A percentile compares a stretch with the other conserved stretches of the same genome.
Evolutionary conservation across 352 stramenopile species (phyloP).

Genomic region (Phytophthora brassicae): DNA sequence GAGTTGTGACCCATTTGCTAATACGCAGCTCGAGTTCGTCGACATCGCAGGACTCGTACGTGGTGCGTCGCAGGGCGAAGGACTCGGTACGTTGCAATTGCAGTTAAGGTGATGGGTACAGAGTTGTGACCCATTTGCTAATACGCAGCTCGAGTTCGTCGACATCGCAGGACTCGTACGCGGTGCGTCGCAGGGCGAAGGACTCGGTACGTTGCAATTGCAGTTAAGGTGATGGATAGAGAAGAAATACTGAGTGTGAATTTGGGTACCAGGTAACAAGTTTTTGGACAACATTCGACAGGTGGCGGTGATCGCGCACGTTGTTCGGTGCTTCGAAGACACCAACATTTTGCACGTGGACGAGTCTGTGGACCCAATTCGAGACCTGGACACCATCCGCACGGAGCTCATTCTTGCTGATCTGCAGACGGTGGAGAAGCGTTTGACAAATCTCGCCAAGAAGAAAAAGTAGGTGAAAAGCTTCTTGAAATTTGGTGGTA

Average conservation of each 20-base stretch:
- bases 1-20: conserved; percentile 15
- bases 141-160: conserved; percentile 79
- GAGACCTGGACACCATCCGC: conserved; percentile 98
- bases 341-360: conserved; percentile 98
- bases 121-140: too few species aligned
- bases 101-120: background rate
- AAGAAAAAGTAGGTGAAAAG: conserved; percentile 64
- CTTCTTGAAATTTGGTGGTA: background rate
- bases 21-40: conserved; percentile 79
- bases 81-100: conserved; percentile 43
- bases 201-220: conserved; percentile 43
- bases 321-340: conserved; percentile 98
- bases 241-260: background rate
- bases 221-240: background rate
- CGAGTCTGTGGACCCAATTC: conserved; percentile 93
- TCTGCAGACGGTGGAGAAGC: conserved; percentile 77
- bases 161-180: conserved; percentile 87
- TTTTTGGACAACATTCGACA: conserved; percentile 89
- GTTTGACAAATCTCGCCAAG: conserved; percentile 62
- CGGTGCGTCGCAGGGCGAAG: conserved; percentile 79
- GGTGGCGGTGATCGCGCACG: conserved; percentile 79
- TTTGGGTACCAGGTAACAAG: conserved; percentile 59
- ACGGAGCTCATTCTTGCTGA: conserved; percentile 95
- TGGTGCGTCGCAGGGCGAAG: conserved; percentile 79
- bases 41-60: conserved; percentile 87